Evolutionary conservation across 352 stramenopile genomes (phyloP), one percentile per base, ranked within the genome.

Genomic region (Phytophthora cactorum): DNA sequence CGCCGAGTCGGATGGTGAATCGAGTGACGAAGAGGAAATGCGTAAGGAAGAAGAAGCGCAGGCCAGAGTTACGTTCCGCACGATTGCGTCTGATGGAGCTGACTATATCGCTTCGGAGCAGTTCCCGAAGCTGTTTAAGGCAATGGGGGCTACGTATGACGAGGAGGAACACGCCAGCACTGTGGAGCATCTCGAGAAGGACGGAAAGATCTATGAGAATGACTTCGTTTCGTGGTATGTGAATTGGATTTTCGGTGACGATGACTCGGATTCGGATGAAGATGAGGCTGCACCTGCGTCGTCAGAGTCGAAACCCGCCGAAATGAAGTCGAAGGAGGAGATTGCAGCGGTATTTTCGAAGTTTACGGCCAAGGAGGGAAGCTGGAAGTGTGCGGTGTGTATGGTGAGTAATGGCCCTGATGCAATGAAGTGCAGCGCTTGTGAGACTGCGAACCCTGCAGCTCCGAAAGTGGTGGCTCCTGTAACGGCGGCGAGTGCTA

Each of bases 151-250:
- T 3, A 86, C 77, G 31, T 92, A 89, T 57, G 74, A 74, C 12
- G 81, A 84, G 44, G 79, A 90, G 34, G 77, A 81, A n/a, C n/a
- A n/a, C n/a, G n/a, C n/a, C n/a, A n/a, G n/a, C n/a, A n/a, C n/a
- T n/a, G n/a, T n/a, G n/a, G n/a, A n/a, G n/a, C n/a, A n/a, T n/a
- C n/a, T n/a, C 3, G 59, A 72, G 11, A 82, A 77, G 45, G 68
- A 84, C 46, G 83, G 83, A n/a, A 78, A 74, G 45, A 66, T 91
- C 15, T 68, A 79, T 27, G 77, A 88, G 32, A 54, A 72, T 3
- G 79, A 88, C 28, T 91, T 91, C 39, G 72, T 84, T 39, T 62
- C 63, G 29, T 91, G 83, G 83, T 91, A 91, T 49, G 52, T 90
- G 9, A 68, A 77, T 59, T 91, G 81, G 81, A 70, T 91, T 56